These are phyloP conservation scores for Hygrocybe punicea DNA, from an alignment of 768 basidiomycete species.

Conservation along the genomic window DNA sequence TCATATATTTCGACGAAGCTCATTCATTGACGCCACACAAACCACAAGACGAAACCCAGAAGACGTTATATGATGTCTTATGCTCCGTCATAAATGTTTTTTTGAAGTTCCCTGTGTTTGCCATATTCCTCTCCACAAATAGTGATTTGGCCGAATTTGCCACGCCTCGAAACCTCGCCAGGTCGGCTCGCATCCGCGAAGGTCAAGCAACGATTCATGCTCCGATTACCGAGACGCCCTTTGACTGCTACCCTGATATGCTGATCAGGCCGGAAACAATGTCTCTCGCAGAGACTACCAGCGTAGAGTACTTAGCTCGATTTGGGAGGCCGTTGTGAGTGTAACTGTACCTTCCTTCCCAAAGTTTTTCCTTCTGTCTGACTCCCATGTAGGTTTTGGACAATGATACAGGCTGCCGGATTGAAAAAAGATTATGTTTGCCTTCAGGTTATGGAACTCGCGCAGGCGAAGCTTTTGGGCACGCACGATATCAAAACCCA, in stretches of 20 bases:
- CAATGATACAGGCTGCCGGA: not conserved
- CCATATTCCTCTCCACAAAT: too few relatives aligned
- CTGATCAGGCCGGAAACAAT: not conserved
- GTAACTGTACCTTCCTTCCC: not conserved
- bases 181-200: too few relatives aligned
- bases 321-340: constrained; percentile 1
- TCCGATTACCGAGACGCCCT: not conserved
- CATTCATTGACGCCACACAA: too few relatives aligned
- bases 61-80: too few relatives aligned
- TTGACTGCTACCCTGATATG: constrained; percentile 1
- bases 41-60: too few relatives aligned
- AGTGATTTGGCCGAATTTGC: too few relatives aligned
- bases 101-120: too few relatives aligned
- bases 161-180: too few relatives aligned
- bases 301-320: not conserved
- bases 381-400: not conserved
- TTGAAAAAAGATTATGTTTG: not conserved
- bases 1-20: too few relatives aligned
- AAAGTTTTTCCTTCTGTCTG: not conserved
- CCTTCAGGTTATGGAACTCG: not conserved
- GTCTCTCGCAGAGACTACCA: not conserved
- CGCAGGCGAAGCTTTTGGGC: not conserved
- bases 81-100: too few relatives aligned
- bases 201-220: not conserved
- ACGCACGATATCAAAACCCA: not conserved